These are phyloP conservation scores for Chaetomium strumarium DNA, from an alignment of 2,329 filamentous ascomycete species.

Conservation along the genomic window DNA sequence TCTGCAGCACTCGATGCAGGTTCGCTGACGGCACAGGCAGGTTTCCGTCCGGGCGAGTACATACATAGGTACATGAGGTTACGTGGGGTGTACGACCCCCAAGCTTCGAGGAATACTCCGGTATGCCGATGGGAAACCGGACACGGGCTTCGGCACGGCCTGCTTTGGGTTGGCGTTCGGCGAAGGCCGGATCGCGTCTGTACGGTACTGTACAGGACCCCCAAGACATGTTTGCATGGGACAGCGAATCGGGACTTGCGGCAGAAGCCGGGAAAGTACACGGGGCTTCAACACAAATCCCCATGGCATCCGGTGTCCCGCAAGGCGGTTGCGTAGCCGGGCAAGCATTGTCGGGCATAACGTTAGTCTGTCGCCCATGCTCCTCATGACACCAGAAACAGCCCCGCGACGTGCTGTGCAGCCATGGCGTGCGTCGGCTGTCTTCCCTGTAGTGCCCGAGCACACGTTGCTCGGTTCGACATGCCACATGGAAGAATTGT, in stretches of 20 bases:
- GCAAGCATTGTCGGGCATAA: neutral
- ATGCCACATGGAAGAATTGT: neutral
- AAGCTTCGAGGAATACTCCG: constrained; percentile 8
- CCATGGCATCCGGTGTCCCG: neutral
- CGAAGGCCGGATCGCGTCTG: constrained; percentile 1
- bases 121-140: constrained; percentile 11
- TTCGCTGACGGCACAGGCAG: constrained; percentile 10
- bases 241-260: constrained; percentile 15
- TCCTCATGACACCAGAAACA: neutral
- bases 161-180: constrained; percentile 1
- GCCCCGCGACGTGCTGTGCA: constrained; percentile 10
- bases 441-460: constrained; percentile 1
- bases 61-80: neutral
- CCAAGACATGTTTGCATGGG: neutral
- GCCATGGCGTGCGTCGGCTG: constrained; percentile 6
- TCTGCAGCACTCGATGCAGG: constrained; percentile 7
- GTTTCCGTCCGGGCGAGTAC: constrained; percentile 3
- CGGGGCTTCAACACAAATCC: neutral
- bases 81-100: neutral
- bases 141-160: constrained; percentile 5
- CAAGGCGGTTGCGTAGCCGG: neutral
- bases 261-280: constrained; percentile 7
- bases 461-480: constrained; percentile 14
- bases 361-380: neutral
- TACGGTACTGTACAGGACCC: neutral